Percentiles rank a stretch among this genome's conserved stretches.
Conservation (phyloP, 192 early-diverging fungal species). For the Entomortierella parvispora region DNA sequence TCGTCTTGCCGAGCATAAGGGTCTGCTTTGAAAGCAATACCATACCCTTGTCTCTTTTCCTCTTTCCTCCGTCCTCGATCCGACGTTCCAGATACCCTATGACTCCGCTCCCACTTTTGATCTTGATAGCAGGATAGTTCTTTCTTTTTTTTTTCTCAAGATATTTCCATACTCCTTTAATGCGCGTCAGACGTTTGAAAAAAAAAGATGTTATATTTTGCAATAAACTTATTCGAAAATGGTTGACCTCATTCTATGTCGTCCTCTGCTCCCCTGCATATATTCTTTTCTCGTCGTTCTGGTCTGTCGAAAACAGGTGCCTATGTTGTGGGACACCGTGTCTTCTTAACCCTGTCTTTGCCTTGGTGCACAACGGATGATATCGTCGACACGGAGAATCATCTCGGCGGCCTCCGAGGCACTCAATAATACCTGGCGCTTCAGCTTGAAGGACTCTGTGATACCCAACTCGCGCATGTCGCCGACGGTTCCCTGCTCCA, state of each 20-base stretch:
- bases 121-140: too few relatives aligned
- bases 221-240: not conserved
- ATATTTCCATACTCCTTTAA: too few relatives aligned
- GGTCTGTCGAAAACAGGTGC: too few relatives aligned
- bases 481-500: conserved; percentile 82
- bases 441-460: conserved; percentile 97
- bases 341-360: conserved; percentile 26
- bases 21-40: too few relatives aligned
- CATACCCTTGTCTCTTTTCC: too few relatives aligned
- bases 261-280: not conserved
- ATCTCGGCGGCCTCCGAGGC: conserved; percentile 97
- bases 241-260: not conserved
- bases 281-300: not conserved
- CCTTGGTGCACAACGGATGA: conserved; percentile 90
- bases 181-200: too few relatives aligned
- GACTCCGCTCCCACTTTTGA: too few relatives aligned
- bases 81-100: too few relatives aligned
- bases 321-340: too few relatives aligned
- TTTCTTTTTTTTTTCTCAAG: too few relatives aligned
- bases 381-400: conserved; percentile 98
- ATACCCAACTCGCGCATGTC: conserved; percentile 89
- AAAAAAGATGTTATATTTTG: not conserved
- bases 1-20: conserved; percentile 29
- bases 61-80: too few relatives aligned
- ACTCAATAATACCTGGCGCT: conserved; percentile 91